Conservation (phyloP, 352 stramenopile genomes). For the Phytophthora kernoviae region DNA sequence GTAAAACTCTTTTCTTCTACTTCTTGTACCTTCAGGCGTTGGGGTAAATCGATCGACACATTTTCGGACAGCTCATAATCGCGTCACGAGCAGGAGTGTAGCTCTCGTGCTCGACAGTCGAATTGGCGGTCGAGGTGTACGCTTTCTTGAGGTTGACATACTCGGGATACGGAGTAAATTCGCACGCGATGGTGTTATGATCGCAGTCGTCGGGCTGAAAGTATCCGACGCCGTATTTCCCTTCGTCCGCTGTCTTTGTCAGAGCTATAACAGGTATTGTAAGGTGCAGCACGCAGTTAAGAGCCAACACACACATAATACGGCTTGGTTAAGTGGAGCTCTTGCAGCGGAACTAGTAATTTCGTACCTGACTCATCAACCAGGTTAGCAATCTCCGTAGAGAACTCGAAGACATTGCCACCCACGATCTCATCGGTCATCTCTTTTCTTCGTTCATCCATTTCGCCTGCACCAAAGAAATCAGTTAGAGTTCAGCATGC, state of each 20-base stretch:
- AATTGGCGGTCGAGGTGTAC: constrained; percentile 57
- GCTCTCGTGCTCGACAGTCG: constrained; percentile 36
- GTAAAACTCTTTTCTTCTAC: constrained; percentile 13
- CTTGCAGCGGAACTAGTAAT: no score
- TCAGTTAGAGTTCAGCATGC: no score
- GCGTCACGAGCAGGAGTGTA: constrained; percentile 36
- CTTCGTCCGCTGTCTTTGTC: constrained; percentile 50
- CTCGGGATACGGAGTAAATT: constrained; percentile 66
- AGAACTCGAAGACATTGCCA: constrained; percentile 84
- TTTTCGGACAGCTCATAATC: constrained; percentile 47
- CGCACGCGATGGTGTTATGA: constrained; percentile 48
- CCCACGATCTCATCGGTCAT: constrained; percentile 79
- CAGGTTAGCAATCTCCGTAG: constrained; percentile 72
- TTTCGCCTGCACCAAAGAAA: constrained; percentile 49
- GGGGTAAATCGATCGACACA: constrained; percentile 33
- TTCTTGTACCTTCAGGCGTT: constrained; percentile 35
- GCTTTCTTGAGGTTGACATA: constrained; percentile 58
- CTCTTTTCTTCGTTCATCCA: constrained; percentile 85
- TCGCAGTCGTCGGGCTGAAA: constrained; percentile 70
- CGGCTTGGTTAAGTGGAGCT: no score
- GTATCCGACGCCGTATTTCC: constrained; percentile 67
- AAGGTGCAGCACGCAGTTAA: no score
- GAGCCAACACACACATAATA: no score
- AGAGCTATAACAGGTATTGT: constrained; percentile 29
- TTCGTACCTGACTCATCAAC: constrained; percentile 16